Conservation (phyloP, 257 asterid genomes). For the Verbascum thapsus region DNA sequence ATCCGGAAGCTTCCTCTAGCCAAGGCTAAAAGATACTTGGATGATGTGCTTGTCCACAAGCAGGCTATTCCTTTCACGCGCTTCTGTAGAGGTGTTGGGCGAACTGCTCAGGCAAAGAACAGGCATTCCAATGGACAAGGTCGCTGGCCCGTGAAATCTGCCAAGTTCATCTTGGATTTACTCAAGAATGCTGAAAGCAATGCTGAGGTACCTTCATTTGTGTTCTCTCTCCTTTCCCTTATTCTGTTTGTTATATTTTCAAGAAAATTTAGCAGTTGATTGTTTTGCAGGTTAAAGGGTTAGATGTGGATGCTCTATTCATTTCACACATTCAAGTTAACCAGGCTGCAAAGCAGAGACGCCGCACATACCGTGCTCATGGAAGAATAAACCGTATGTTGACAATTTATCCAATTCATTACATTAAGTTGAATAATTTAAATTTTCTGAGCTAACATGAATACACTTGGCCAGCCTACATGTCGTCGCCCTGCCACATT, state of each 20-base stretch:
- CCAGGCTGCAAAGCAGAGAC: constrained; percentile 89
- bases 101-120: no score
- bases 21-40: constrained; percentile 67
- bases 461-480: constrained; percentile 49
- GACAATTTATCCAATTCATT: background rate
- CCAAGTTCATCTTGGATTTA: no score
- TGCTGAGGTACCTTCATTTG: no score
- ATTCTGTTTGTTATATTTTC: no score
- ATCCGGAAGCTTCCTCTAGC: constrained; percentile 53
- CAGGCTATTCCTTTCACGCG: no score
- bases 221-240: no score
- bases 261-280: background rate
- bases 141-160: no score
- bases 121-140: no score
- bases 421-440: no score
- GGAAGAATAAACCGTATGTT: constrained; percentile 66
- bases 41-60: constrained; percentile 69
- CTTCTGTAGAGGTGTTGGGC: no score
- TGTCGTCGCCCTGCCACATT: constrained; percentile 92
- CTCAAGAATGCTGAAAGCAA: no score
- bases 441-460: constrained; percentile 2
- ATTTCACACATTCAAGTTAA: constrained; percentile 90
- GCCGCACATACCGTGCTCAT: no score
- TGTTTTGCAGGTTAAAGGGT: constrained; percentile 69
- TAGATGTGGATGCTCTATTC: constrained; percentile 89